Evolutionary conservation across 2,329 filamentous ascomycete genomes (phyloP), one percentile per base, ranked within the genome.

Genomic region (Colletotrichum euphorbiae): DNA sequence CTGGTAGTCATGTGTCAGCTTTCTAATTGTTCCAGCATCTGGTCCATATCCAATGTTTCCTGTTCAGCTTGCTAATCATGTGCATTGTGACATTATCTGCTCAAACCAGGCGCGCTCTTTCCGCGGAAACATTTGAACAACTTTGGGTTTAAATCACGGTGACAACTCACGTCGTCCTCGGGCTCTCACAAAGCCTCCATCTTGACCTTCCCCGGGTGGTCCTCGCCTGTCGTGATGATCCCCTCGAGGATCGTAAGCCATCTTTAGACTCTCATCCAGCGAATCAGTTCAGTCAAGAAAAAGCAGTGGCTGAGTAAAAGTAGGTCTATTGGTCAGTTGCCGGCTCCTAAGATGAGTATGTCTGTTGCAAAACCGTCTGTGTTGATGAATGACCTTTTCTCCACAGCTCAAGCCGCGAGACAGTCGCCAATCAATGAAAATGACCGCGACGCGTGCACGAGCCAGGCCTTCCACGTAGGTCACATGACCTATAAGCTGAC

Each of bases 241-340:
- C 74, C 84, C 82, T 71, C 84, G 82, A 76, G 83, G 81, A 80
- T 86, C 84, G 75, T 85, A 86, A 74, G 85, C 82, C 85, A 87
- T 87, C 73, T 69, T 73, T 71, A 68, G 11, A 57, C 31, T 63
- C 15, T 69, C 69, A 71, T 71, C 63, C 50, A 60, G 15, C 15
- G 58, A 13, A 12, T 36, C 12, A 12, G 24, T 17, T 17, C 48
- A 59, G 40, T 50, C 6, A 6, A 15, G 15, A n/a, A 42, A 24
- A 45, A 45, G 48, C 21, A 19, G 31, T 6, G 36, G 17, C 15
- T 51, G n/a, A 48, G 13, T 43, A 17, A 48, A 21, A 6, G 46
- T 57, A 17, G 8, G 36, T 54, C 33, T 57, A 62, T 55, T 45
- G 43, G 28, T 12, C 15, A 19, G 51, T 50, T 12, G 33, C 19